Conservation (phyloP, 345 rosid genomes). For the Eucalyptus victrix region DNA sequence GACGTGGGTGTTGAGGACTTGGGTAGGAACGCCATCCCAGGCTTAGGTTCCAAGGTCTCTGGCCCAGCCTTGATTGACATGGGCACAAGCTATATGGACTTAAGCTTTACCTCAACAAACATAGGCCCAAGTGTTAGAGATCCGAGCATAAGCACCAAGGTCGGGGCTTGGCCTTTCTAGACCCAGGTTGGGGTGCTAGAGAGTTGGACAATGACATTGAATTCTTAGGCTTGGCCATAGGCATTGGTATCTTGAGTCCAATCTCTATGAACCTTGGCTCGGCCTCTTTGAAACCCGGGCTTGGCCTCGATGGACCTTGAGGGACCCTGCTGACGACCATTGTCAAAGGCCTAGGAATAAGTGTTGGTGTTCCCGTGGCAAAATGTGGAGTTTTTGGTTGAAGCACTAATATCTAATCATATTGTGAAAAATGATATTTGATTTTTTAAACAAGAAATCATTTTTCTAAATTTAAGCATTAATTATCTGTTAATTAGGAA, state of each 20-base stretch:
- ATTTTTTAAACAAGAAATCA: no score
- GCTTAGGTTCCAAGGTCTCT: background rate
- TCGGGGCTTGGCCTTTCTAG: background rate
- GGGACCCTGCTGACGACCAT: fast-evolving
- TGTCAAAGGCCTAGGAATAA: background rate
- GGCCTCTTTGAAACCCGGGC: background rate
- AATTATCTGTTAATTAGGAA: no score
- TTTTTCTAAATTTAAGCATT: background rate
- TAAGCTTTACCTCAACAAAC: background rate
- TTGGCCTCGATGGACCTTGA: background rate
- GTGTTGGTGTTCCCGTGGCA: background rate
- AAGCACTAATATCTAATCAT: no score
- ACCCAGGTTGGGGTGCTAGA: background rate
- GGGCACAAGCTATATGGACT: background rate
- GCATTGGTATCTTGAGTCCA: background rate
- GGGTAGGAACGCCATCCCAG: background rate
- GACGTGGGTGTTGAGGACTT: background rate
- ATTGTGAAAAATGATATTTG: no score
- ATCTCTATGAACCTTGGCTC: background rate
- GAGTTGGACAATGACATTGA: background rate
- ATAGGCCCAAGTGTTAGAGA: background rate
- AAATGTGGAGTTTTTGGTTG: background rate
- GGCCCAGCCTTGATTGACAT: background rate
- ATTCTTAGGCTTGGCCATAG: background rate
- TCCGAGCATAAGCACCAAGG: background rate